Evolutionary conservation across 2,329 filamentous ascomycete species (phyloP).

Genomic region (Cryphonectria parasitica): DNA sequence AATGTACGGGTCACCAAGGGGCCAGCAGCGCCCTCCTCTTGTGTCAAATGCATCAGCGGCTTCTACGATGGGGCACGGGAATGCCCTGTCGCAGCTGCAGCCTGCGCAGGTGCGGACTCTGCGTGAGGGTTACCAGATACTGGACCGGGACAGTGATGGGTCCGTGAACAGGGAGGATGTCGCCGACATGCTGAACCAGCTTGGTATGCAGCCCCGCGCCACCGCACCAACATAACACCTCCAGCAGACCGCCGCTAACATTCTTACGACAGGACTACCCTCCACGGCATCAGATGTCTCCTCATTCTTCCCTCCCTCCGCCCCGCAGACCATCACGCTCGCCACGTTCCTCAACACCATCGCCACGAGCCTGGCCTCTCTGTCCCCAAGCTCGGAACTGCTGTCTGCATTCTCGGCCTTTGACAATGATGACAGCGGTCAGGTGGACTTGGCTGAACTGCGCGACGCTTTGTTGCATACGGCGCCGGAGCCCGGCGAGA

Average conservation of each 20-base stretch:
- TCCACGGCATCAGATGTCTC: constrained; percentile 72
- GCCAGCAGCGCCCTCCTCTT: constrained; percentile 39
- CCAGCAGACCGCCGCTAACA: background rate
- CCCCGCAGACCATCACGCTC: constrained; percentile 75
- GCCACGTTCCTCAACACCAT: constrained; percentile 85
- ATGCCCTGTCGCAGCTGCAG: constrained; percentile 72
- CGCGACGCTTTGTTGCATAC: constrained; percentile 83
- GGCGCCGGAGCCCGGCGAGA: constrained; percentile 72
- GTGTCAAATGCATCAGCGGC: constrained; percentile 40
- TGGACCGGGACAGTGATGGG: constrained; percentile 88
- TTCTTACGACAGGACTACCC: constrained; percentile 65
- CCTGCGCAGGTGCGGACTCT: constrained; percentile 83
- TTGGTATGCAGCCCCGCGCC: constrained; percentile 62
- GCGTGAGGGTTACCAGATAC: constrained; percentile 89
- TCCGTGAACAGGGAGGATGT: constrained; percentile 82
- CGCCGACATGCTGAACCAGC: constrained; percentile 81
- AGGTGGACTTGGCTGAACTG: constrained; percentile 82
- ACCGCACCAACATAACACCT: background rate
- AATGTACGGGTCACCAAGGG: constrained; percentile 45
- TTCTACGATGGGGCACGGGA: constrained; percentile 49
- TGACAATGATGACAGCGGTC: constrained; percentile 92
- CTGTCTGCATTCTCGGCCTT: constrained; percentile 92
- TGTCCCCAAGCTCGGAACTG: constrained; percentile 80
- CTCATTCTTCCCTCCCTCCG: constrained; percentile 78
- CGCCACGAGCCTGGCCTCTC: constrained; percentile 70